Evolutionary conservation across 768 basidiomycete genomes (phyloP).

Genomic region (Rhodotorula paludigena): DNA sequence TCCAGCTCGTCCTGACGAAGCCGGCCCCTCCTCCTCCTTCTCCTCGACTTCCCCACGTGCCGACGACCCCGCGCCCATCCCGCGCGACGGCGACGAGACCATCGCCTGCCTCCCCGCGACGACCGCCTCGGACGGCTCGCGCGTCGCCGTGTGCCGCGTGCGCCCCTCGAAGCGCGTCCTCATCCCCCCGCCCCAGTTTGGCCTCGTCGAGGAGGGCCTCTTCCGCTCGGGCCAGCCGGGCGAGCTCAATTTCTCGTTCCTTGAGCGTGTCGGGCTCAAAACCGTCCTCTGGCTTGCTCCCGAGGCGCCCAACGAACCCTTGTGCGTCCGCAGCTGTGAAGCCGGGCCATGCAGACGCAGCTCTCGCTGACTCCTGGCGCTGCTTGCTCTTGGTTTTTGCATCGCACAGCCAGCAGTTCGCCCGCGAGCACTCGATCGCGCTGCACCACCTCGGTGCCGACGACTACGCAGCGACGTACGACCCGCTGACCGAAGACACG

Average conservation of each 20-base stretch:
- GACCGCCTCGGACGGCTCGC: neutral
- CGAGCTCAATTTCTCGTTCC: slow-evolving; percentile 42
- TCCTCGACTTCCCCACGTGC: neutral
- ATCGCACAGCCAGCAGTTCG: slow-evolving; percentile 38
- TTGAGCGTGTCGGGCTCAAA: slow-evolving; percentile 37
- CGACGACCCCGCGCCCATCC: neutral
- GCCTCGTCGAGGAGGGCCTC: slow-evolving; percentile 48
- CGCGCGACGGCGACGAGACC: neutral
- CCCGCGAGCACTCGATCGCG: slow-evolving; percentile 45
- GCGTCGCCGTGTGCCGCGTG: slow-evolving; percentile 11
- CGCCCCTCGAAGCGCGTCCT: slow-evolving; percentile 25
- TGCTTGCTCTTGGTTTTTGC: neutral
- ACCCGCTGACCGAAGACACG: slow-evolving; percentile 46
- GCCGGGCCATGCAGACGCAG: too few relatives aligned
- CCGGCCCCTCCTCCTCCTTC: neutral
- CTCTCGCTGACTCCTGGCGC: too few relatives aligned
- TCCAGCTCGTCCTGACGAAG: neutral
- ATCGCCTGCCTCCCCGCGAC: neutral
- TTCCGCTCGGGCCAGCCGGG: slow-evolving; percentile 47
- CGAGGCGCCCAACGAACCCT: slow-evolving; percentile 46
- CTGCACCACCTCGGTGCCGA: slow-evolving; percentile 45
- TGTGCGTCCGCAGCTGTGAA: slow-evolving; percentile 43
- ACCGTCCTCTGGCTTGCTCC: slow-evolving; percentile 49
- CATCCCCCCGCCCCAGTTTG: slow-evolving; percentile 47
- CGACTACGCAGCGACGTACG: slow-evolving; percentile 30